A percentile compares a stretch with the other conserved stretches of the same genome.
phyloP scores from a whole-genome alignment of 2,329 filamentous ascomycete genomes.

The Plenodomus lindquistii region DNA sequence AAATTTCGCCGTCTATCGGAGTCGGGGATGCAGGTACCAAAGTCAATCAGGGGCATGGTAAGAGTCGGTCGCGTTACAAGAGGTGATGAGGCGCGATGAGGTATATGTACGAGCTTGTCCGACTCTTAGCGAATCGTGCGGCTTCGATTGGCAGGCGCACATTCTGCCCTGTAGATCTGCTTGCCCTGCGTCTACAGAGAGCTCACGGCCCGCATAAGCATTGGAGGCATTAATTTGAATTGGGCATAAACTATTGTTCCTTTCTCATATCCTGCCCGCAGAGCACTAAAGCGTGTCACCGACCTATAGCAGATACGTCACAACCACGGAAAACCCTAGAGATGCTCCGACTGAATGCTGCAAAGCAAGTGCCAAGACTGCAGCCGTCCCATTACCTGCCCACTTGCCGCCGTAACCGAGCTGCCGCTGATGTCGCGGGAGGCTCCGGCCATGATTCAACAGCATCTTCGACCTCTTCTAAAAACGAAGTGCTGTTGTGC shows the following conservation, averaged over 20 bases:
- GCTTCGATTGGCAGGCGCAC: neutral
- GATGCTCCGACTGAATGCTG: neutral
- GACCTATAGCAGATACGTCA: neutral
- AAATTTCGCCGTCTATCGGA: slow-evolving; percentile 22
- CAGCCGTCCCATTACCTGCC: slow-evolving; percentile 46
- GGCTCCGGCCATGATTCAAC: slow-evolving; percentile 82
- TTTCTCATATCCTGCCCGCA: neutral
- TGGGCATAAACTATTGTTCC: neutral
- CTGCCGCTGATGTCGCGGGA: slow-evolving; percentile 56
- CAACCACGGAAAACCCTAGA: neutral
- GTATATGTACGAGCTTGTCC: too few relatives aligned
- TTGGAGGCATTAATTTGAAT: neutral
- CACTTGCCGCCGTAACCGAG: slow-evolving; percentile 64
- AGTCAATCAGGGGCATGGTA: slow-evolving; percentile 1
- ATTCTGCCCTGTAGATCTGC: neutral
- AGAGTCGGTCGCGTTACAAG: too few relatives aligned
- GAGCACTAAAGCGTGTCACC: neutral
- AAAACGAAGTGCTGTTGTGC: slow-evolving; percentile 84
- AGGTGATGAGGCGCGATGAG: too few relatives aligned
- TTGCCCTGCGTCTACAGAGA: neutral
- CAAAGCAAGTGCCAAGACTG: neutral
- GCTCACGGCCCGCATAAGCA: neutral
- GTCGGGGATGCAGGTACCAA: slow-evolving; percentile 27
- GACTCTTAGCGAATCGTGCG: neutral
- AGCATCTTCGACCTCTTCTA: slow-evolving; percentile 90